Base-by-base conservation (phyloP, 2,329 filamentous ascomycete genomes). In the Fusarium verrucosum region DNA sequence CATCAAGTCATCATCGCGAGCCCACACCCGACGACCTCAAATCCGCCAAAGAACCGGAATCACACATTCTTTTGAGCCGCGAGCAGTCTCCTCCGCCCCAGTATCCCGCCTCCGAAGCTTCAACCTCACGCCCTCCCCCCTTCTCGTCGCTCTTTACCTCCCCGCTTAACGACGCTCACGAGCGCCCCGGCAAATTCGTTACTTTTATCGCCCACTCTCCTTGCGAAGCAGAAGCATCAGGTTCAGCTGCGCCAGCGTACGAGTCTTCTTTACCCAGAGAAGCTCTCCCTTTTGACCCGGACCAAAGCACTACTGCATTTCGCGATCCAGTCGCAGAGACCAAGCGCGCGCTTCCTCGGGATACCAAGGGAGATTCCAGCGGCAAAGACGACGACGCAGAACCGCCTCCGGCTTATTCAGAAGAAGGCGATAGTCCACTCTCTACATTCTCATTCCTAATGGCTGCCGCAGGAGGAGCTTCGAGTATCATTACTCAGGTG, bases 401-500 rank as follows among this genome's bases (percentile, higher is more conserved):
- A 81, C 94, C 94, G 58, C 95, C 95, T 61, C 95, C 95, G 57
- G 94, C 95, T 55, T 99, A 99, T 78, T 93, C 92, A 70, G 94
- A 98, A 70, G 94, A 98, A 87, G 94, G 94, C 72, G 90, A 89
- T 62, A 97, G 92, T 82, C 95, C 95, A 64, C 88, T 99, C 77
- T 86, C 91, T 61, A 92, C 92, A 56, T 99, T 99, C 75, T 89
- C 91, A 72, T 99, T 96, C 87, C 87, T 97, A 77, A 99, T 99
- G 95, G 94, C 95, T 80, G 92, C 93, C 77, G 94, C 94, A 80
- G 94, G 94, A 84, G 94, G 94, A 82, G 92, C 94, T 72, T 90
- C 94, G 82, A 98, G 95, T 87, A 97, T 99, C 76, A 96, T 99
- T 81, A 99, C 95, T 80, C 95, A 99, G 82, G 95, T 99, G 72